Evolutionary conservation across 306 rosid genomes (phyloP).

Genomic region (Begonia masoniana): DNA sequence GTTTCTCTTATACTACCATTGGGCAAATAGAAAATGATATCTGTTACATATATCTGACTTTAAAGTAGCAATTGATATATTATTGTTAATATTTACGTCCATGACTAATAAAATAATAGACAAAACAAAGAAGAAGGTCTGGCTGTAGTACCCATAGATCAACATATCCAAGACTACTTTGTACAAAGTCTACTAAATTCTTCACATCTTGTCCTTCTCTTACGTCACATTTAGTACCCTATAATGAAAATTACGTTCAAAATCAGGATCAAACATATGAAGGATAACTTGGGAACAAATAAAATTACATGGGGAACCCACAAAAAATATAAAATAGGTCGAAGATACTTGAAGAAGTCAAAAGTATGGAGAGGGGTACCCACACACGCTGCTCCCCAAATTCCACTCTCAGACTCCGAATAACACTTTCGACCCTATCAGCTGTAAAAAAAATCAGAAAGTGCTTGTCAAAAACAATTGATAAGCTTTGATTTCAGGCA

Average conservation of each 20-base stretch:
- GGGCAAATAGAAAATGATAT: too few species aligned
- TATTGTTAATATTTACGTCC: too few species aligned
- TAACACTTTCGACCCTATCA: constrained; percentile 57
- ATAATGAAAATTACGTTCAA: constrained; percentile 11
- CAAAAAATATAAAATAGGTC: constrained; percentile 1
- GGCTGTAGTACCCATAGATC: constrained; percentile 72
- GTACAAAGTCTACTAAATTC: constrained; percentile 63
- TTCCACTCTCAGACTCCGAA: constrained; percentile 43
- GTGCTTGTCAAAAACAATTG: too few species aligned
- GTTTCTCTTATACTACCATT: too few species aligned
- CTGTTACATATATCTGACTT: too few species aligned
- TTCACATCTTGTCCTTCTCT: constrained; percentile 73
- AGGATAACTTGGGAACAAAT: constrained; percentile 5
- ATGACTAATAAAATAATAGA: too few species aligned
- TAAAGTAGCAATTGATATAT: too few species aligned
- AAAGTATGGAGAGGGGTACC: constrained; percentile 64
- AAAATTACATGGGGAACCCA: constrained; percentile 4
- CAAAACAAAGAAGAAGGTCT: constrained; percentile 5
- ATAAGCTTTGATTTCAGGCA: too few species aligned
- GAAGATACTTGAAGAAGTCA: not conserved
- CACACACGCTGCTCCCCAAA: constrained; percentile 92
- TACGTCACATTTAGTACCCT: constrained; percentile 88
- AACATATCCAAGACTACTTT: constrained; percentile 55
- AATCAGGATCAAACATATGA: constrained; percentile 13
- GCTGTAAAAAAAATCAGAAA: constrained; percentile 19